Base-by-base conservation (phyloP, 139 green algal species). In the Tetraselmis striata region DNA sequence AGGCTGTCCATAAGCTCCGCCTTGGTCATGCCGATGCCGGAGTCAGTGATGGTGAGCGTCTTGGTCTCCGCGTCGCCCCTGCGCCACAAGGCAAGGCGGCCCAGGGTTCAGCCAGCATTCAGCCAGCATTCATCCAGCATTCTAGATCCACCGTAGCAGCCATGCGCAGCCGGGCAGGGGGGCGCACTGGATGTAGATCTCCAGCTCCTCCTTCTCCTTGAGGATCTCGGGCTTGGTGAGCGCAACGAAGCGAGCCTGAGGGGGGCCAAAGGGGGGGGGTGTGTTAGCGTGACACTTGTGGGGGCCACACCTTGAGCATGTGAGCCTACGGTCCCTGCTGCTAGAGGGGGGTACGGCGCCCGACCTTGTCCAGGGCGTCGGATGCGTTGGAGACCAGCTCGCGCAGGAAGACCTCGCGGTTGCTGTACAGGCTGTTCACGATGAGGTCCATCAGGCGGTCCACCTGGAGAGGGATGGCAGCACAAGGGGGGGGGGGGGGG, bases 351-450 rank as follows among this genome's bases (percentile, higher is more conserved):
- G 18, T 25, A 67, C 18, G 45, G 45, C 5, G 45, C 5, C 45
- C 11, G 25, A 95, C 84, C 89, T 99, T 99, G 90, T 99, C 97
- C 78, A 99, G 90, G 0, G 97, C 97, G 84, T 99, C 97, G 24
- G 83, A 93, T 27, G 93, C 93, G 85, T 99, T 99, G 88, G 86
- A 95, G 75, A 98, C 89, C 29, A 98, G 89, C 90, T 98, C 95
- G 2, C 95, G 88, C 30, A 98, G 86, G 86, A 98, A 98, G 0
- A 98, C 92, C 80, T 98, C 95, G 1, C 92, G 82, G 91, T 98
- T 98, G 85, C 85, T 89, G 84, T 92, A 92, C 24, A 92, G 80
- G 1, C 67, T 86, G 84, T 92, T 89, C 22, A 92, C 87, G 76
- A 92, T 92, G 59, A 91, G 82, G 81, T 92, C 89, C 80, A 92